Conservation (phyloP, 768 basidiomycete genomes). For the Macrolepiota dolichaula region DNA sequence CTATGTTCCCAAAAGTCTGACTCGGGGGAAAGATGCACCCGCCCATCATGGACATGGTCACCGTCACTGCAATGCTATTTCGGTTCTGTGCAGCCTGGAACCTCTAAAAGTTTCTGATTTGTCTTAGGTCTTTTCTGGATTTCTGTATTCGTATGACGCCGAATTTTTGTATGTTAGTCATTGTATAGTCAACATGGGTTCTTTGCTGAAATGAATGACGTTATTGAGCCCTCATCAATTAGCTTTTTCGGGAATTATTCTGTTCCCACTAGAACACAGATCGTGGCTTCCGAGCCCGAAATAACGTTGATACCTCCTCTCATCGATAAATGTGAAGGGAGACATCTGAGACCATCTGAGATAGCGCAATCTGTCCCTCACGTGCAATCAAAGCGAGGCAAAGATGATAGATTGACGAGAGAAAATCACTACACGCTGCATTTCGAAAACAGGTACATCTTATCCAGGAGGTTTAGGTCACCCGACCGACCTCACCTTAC, state of each 20-base stretch:
- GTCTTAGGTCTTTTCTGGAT: slow-evolving; percentile 1
- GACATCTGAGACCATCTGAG: slow-evolving; percentile 14
- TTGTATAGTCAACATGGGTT: slow-evolving; percentile 4
- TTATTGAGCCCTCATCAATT: slow-evolving; percentile 7
- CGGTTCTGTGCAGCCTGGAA: slow-evolving; percentile 65
- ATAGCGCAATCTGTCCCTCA: slow-evolving; percentile 25
- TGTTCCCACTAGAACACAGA: slow-evolving; percentile 4
- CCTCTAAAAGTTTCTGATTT: slow-evolving; percentile 28
- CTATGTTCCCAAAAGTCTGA: neutral
- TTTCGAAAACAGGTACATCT: slow-evolving; percentile 28
- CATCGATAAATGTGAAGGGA: slow-evolving; percentile 24
- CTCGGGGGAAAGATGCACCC: slow-evolving; percentile 62
- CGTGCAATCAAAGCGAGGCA: slow-evolving; percentile 33
- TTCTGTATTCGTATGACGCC: slow-evolving; percentile 8
- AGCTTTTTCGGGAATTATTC: slow-evolving; percentile 3
- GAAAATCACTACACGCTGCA: slow-evolving; percentile 39
- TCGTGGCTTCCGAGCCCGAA: slow-evolving; percentile 6
- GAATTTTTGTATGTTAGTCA: slow-evolving; percentile 11
- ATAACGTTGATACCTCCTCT: slow-evolving; percentile 12
- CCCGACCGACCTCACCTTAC: slow-evolving; percentile 38
- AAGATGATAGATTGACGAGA: slow-evolving; percentile 22
- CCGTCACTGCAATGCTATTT: slow-evolving; percentile 82
- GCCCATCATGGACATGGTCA: slow-evolving; percentile 87
- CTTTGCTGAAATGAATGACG: slow-evolving; percentile 10
- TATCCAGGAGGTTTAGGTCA: slow-evolving; percentile 29